These are phyloP conservation scores for Cardamine occulta DNA, from an alignment of 345 rosid genomes.

Conservation along the genomic window DNA sequence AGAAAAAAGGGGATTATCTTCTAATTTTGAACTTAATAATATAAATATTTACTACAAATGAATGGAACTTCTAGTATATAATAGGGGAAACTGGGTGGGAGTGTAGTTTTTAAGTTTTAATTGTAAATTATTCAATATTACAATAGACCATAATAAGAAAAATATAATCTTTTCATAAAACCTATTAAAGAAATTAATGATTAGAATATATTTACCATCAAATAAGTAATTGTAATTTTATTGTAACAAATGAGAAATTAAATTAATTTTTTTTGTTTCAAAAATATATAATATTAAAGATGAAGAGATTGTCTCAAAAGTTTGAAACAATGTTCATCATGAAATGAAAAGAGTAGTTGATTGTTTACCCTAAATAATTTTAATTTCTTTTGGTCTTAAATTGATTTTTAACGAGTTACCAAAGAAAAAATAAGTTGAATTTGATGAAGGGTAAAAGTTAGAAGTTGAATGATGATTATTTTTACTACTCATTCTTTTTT, in stretches of 20 bases:
- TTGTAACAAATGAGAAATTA: not conserved
- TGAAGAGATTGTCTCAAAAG: not conserved
- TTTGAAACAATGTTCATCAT: not conserved
- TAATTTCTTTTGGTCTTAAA: too few relatives aligned
- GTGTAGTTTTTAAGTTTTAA: too few relatives aligned
- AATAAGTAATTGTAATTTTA: not conserved
- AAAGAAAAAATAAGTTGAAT: not conserved
- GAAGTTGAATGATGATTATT: not conserved
- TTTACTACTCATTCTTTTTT: not conserved
- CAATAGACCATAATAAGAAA: not conserved
- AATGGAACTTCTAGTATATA: not conserved
- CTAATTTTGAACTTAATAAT: not conserved
- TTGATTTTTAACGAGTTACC: not conserved
- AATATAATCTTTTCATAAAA: not conserved
- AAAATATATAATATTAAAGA: not conserved
- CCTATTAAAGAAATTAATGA: not conserved
- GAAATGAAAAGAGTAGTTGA: not conserved
- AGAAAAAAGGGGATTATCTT: not conserved
- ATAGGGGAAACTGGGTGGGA: not conserved
- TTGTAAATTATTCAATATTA: not conserved
- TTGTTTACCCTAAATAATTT: not conserved
- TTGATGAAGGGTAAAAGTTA: not conserved
- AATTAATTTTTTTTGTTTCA: not conserved
- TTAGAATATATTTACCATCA: not conserved
- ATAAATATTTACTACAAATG: not conserved